Base-by-base conservation (phyloP, 225 moss, liverwort and hornwort species). In the Bryum argenteum region DNA sequence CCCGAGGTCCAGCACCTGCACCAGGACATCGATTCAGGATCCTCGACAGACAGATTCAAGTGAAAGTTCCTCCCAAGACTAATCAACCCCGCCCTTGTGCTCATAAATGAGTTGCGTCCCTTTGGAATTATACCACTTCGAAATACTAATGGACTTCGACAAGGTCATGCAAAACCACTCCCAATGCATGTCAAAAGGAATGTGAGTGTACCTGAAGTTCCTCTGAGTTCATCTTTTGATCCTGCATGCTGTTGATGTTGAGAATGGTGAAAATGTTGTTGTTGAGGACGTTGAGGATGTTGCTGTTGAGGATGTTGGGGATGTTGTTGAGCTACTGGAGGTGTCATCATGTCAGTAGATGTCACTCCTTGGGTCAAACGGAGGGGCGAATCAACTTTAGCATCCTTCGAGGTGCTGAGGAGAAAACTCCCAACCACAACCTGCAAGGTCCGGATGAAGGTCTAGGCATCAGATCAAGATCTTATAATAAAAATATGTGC, bases 341-440 rank as follows among this genome's bases (percentile, higher is more conserved):
- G 69, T 48, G 79, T 73, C 37, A 38, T 26, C 47, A 59, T 63
- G 40, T 70, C 78, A 55, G n/a, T n/a, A n/a, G 87, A 79, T 60
- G 83, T 51, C 33, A 72, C 72, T 55, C 80, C 87, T 74, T 78
- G 81, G 53, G 83, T 72, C 70, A 79, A 84, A 40, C 67, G 70
- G 43, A 84, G 73, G 37, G 81, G 76, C 28, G 81, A 78, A 33
- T 83, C 83, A 23, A 70, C 78, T 81, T 76, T 81, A 7, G 66
- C 24, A 52, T 83, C 78, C 51, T 81, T 88, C 67, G 64, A 68
- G 10, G 88, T 53, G 33, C 78, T 81, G 20, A 83, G 37, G 9
- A 88, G 82, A 61, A 88, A 88, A 78, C 85, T 88, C 18, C 88
- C 88, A 61, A 88, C 80, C 11, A 88, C 88, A 55, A 88, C 85